Evolutionary conservation across 805 yeast species (phyloP), one percentile per base, ranked within the genome.

Genomic region (Starmerella scarabaei): DNA sequence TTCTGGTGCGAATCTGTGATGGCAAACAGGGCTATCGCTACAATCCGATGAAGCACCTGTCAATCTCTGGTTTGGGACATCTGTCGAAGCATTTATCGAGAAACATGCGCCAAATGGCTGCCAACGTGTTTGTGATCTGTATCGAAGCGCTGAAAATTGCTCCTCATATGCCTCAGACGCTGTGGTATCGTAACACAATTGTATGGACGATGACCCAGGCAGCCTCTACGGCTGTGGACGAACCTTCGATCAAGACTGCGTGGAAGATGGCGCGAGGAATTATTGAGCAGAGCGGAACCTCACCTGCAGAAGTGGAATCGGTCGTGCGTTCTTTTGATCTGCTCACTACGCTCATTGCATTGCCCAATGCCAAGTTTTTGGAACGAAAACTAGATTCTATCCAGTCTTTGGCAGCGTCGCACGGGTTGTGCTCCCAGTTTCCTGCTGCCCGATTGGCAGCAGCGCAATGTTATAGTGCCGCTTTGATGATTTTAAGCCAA

Each of bases 211-310:
- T 51, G 20, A 5, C 27, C 9, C 45, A 43, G 28, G 37, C 49
- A 1, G 46, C 43, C n/a, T n/a, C 41, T 5, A 11, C 40, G 4
- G 46, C 59, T 1, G 42, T 58, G 21, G 66, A 62, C 33, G 63
- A 55, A 20, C 30, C 51, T 1, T 47, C 55, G 3, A 41, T 52
- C 20, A 56, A 58, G 37, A 55, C 50, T 24, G 50, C 60, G 3
- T 56, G 57, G 56, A 60, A 59, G 36, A 43, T 40, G 6, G 61
- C 60, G 12, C 48, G 51, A 8, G 23, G 42, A 6, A 47, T 43
- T 33, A 38, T 48, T 14, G 48, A 48, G 15, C 29, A 53, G 9
- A 41, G 47, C 5, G 65, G 59, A 34, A 49, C 48, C 33, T 52
- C 57, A 1, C 51, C 52, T 5, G 42, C 48, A 3, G 61, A 57